phyloP scores from a whole-genome alignment of 129 eudicot genomes.

The Centaurea solstitialis region DNA sequence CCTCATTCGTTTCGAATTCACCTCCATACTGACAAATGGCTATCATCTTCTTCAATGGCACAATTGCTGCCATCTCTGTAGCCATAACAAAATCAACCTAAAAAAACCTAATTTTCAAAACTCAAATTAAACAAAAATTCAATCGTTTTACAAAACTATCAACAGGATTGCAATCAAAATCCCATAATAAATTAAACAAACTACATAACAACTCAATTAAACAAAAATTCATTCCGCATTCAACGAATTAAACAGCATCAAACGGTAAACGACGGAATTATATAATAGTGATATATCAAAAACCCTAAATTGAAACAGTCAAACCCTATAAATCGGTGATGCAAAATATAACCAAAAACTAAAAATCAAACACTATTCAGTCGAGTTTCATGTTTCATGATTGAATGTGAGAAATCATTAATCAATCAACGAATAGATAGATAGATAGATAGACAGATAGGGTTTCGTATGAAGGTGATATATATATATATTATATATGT shows the following conservation, averaged over 20 bases:
- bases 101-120: background rate
- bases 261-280: background rate
- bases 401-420: background rate
- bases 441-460: constrained; percentile 10
- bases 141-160: background rate
- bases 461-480: constrained; percentile 3
- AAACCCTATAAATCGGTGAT: constrained; percentile 22
- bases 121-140: background rate
- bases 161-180: background rate
- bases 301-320: background rate
- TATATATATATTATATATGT: no score
- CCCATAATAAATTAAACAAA: background rate
- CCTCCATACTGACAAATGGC: constrained; percentile 45
- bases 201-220: background rate
- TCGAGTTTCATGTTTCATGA: background rate
- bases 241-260: constrained; percentile 4
- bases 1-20: constrained; percentile 40
- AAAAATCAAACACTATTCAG: background rate
- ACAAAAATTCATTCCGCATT: constrained; percentile 14
- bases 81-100: background rate
- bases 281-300: background rate
- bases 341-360: constrained; percentile 8
- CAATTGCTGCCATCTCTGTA: constrained; percentile 37
- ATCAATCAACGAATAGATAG: background rate
- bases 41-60: constrained; percentile 38